Percentiles rank a stretch among this genome's conserved stretches.
Evolutionary conservation across 306 rosid genomes (phyloP).

Genomic region (Nissolia schottii): DNA sequence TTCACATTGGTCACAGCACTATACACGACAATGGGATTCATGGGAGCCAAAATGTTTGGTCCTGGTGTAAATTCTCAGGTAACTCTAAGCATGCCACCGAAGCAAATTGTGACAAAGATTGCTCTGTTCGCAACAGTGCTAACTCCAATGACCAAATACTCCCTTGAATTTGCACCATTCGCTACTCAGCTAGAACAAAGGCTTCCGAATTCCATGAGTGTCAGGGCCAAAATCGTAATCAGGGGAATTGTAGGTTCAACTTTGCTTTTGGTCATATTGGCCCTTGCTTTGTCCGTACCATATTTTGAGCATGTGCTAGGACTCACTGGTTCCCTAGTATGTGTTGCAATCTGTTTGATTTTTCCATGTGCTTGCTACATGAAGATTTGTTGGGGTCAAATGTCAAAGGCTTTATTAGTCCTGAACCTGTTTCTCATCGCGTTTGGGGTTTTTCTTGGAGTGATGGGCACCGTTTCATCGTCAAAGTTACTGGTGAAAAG

Average conservation of each 20-base stretch:
- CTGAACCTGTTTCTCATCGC: conserved; percentile 39
- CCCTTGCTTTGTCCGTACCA: conserved; percentile 57
- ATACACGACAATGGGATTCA: conserved; percentile 42
- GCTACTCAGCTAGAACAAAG: conserved; percentile 55
- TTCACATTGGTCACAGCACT: conserved; percentile 48
- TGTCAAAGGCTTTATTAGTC: conserved; percentile 31
- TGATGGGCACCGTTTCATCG: conserved; percentile 58
- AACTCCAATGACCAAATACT: conserved; percentile 77
- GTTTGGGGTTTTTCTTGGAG: conserved; percentile 47
- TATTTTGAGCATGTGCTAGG: conserved; percentile 61
- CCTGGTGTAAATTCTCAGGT: conserved; percentile 52
- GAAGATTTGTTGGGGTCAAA: conserved; percentile 60
- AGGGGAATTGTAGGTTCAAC: conserved; percentile 49
- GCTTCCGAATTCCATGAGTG: conserved; percentile 46
- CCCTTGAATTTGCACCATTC: conserved; percentile 68
- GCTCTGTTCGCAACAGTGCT: conserved; percentile 78
- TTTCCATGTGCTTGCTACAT: conserved; percentile 57
- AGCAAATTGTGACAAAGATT: conserved; percentile 41
- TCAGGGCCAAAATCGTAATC: conserved; percentile 31
- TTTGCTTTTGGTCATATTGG: conserved; percentile 46
- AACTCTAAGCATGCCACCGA: conserved; percentile 71
- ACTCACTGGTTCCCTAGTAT: conserved; percentile 75
- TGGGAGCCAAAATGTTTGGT: conserved; percentile 77
- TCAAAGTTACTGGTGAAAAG: conserved; percentile 32
- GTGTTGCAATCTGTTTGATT: conserved; percentile 37